phyloP scores from a whole-genome alignment of 441 rosid genomes.

The Sinapis alba region DNA sequence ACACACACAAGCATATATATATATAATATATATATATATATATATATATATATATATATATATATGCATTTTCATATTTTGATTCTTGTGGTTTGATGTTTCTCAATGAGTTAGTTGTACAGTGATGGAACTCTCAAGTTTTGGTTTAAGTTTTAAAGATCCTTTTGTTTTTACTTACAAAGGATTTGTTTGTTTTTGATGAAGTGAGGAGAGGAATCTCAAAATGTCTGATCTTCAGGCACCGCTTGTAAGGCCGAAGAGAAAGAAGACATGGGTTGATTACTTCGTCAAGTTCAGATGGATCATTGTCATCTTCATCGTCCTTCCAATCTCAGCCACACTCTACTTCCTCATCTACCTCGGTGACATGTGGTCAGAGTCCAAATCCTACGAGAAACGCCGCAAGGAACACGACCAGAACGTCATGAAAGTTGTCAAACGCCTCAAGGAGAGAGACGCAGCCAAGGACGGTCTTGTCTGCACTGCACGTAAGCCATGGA shows the following conservation, averaged over 20 bases:
- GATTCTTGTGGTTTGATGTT: background rate
- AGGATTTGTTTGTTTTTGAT: slow-evolving; percentile 4
- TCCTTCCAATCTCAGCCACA: slow-evolving; percentile 83
- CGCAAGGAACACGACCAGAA: slow-evolving; percentile 93
- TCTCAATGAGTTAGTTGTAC: background rate
- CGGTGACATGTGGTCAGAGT: slow-evolving; percentile 86
- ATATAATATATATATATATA: background rate
- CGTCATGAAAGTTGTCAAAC: slow-evolving; percentile 79
- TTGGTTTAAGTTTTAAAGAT: background rate
- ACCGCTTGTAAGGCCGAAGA: slow-evolving; percentile 80
- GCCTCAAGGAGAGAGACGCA: slow-evolving; percentile 80
- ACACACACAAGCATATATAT: background rate
- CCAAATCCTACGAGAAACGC: slow-evolving; percentile 83
- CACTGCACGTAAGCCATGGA: slow-evolving; percentile 99
- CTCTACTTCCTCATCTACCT: slow-evolving; percentile 83
- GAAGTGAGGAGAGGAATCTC: slow-evolving; percentile 38
- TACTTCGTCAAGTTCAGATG: slow-evolving; percentile 84
- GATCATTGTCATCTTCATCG: slow-evolving; percentile 88
- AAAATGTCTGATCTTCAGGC: slow-evolving; percentile 80
- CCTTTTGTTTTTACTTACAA: slow-evolving; percentile 4
- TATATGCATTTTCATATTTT: background rate
- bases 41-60: background rate
- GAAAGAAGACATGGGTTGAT: slow-evolving; percentile 90
- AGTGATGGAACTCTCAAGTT: slow-evolving; percentile 11
- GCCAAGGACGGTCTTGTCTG: slow-evolving; percentile 96